Base-by-base conservation (phyloP, 805 yeast genomes). In the Yarrowia sp. region DNA sequence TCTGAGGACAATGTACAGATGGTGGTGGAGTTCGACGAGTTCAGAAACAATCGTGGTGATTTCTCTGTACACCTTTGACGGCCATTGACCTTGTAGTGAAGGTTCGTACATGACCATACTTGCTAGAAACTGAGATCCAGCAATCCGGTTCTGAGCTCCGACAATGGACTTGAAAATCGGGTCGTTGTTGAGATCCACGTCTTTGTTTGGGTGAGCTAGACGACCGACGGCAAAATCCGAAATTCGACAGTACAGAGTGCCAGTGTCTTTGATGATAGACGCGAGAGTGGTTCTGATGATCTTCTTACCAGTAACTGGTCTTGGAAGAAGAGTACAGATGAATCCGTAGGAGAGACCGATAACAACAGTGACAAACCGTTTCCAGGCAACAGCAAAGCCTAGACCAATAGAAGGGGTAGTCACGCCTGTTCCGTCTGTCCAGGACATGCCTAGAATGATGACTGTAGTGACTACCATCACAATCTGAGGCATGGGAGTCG, bases 381-480 rank as follows among this genome's bases (percentile, higher is more conserved):
- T 70, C 78, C 79, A 77, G 1, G 80, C 79, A 16, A 75, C 75
- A 0, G 70, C 68, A 67, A 71, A 77, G 4, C 81, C 81, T 7
- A 63, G 15, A 5, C 67, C 67, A 14, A 63, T 26, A 8, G 67
- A 22, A 2, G 67, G 55, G 9, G 56, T 63, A 3, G 67, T 40
- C 1, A 63, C 50, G 3, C 56, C 56, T 1, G 38, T 46, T 1
- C 67, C 67, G 32, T 63, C 67, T 5, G 70, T 67, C 77, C 79
- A 79, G 50, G 79, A 76, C 43, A 75, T 72, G 5, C 79, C 80
- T 7, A 74, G 64, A 8, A 77, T 77, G 11, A 79, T 69, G 2
- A 74, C 73, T 1, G 72, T 71, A 0, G 80, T 74, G 38, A 75
- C 72, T 3, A 74, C 70, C 53, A 74, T 70, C 7, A 79, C 74